phyloP scores from a whole-genome alignment of 495 filamentous ascomycete species.

The Lentithecium fluviatile region DNA sequence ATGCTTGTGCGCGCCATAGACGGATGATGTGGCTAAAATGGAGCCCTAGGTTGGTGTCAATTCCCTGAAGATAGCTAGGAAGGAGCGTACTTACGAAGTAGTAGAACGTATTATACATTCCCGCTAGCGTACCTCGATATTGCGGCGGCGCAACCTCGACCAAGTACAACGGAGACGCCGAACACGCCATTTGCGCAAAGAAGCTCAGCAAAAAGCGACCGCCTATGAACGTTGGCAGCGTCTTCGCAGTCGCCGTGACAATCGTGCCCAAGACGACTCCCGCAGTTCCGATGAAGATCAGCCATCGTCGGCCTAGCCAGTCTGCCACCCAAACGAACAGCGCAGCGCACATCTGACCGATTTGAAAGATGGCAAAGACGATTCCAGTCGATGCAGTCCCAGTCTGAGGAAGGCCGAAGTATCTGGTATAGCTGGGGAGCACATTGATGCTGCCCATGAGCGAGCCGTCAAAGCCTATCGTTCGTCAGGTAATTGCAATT shows the following conservation, averaged over 20 bases:
- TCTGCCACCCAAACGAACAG: constrained; percentile 33
- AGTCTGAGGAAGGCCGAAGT: constrained; percentile 22
- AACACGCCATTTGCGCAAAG: constrained; percentile 21
- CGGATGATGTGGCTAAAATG: constrained; percentile 27
- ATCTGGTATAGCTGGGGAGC: constrained; percentile 28
- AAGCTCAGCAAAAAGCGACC: constrained; percentile 28
- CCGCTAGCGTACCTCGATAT: constrained; percentile 34
- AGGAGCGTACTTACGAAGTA: constrained; percentile 21
- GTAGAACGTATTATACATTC: constrained; percentile 36
- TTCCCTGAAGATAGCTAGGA: too few species aligned
- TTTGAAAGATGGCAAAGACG: constrained; percentile 31
- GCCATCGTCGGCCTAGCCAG: constrained; percentile 18
- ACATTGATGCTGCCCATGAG: constrained; percentile 33
- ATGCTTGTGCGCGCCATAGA: constrained; percentile 30
- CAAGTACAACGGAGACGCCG: constrained; percentile 24
- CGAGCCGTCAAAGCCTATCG: constrained; percentile 24
- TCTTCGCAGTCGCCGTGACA: constrained; percentile 27
- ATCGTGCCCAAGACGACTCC: constrained; percentile 27
- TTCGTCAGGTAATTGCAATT: not conserved
- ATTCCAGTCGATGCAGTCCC: constrained; percentile 28
- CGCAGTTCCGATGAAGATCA: constrained; percentile 27
- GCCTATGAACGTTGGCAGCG: constrained; percentile 27
- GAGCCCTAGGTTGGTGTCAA: constrained; percentile 17
- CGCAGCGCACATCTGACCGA: constrained; percentile 30
- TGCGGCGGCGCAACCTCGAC: constrained; percentile 29